Base-by-base conservation (phyloP, 106 monocot species). In the Apostasia ramifera region DNA sequence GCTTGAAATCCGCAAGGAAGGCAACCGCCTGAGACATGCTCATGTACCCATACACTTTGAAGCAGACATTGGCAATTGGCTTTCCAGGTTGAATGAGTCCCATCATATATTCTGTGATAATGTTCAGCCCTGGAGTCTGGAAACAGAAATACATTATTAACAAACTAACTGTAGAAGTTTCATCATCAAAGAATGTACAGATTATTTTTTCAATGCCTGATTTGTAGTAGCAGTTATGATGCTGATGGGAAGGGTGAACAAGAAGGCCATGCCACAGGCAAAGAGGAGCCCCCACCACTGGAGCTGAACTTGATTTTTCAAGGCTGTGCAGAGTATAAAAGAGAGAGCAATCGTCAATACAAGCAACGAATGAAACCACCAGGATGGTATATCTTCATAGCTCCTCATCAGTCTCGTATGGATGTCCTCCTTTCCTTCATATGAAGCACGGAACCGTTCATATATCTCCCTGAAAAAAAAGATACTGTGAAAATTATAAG, bases 211-310 rank as follows among this genome's bases (percentile, higher is more conserved):
- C 40, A 1, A 8, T 78, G 84, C 95, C 88, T 95, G 95, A 53
- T 95, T 95, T 62, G 95, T 95, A 9, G 95, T 95, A 57, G 95
- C 95, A 40, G 91, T 91, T 44, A 95, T 91, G 82, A 95, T 91
- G 73, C 91, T 89, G 73, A 91, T 89, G 8, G 95, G 95, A 61
- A 95, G 84, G 49, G 95, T 95, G 81, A 95, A 91, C 9, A 82
- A 1, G 68, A 95, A 95, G 61, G 95, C 91, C 83, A 95, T 80
- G 8, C 13, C 81, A 53, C 95, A 95, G 2, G 95, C 95, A 46
- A 95, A 91, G 56, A 91, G 50, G 55, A 95, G 86, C 0, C 86
- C 91, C 91, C 95, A 95, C 88, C 91, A 88, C 53, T 83, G 91
- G 1, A 95, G 88, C 73, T 95, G 95, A 68, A 95, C 88, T 67